Base-by-base conservation (phyloP, 805 yeast species). In the Hanseniaspora jakobsenii region DNA sequence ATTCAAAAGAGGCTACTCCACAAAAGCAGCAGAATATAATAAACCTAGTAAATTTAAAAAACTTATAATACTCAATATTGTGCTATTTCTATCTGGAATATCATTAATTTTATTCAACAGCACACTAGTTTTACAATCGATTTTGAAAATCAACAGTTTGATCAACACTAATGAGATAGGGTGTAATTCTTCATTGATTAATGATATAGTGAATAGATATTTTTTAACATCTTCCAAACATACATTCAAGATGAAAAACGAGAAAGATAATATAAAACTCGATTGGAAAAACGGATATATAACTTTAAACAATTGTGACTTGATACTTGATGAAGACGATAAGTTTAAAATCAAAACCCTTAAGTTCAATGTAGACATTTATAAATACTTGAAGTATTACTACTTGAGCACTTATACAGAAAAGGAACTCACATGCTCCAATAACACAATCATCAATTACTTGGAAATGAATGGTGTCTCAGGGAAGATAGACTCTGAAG, bases 331-430 rank as follows among this genome's bases (percentile, higher is more conserved):
- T 22, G 23, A 35, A 2, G 46, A 42, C 5, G 23, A 42, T 18
- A 22, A 14, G 2, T 42, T 42, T 10, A 17, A n/a, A 2, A 29
- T 42, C 12, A 42, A 53, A 24, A 49, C 56, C 4, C 47, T 54
- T 2, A 62, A 60, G 30, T 59, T 61, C n/a, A 51, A 55, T 19
- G 50, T 61, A 7, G 51, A 49, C 14, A 42, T 61, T 13, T 51
- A 47, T 24, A 61, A 59, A 38, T 48, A 49, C 16, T 50, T 51
- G 22, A 32, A 52, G n/a, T n/a, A n/a, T n/a, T n/a, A n/a, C n/a
- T n/a, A n/a, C n/a, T n/a, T n/a, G n/a, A n/a, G n/a, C n/a, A n/a
- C n/a, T n/a, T n/a, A n/a, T n/a, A n/a, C n/a, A n/a, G n/a, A n/a
- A n/a, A n/a, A n/a, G n/a, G n/a, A n/a, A n/a, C n/a, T n/a, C n/a